Evolutionary conservation across 2,329 filamentous ascomycete species (phyloP).

Genomic region (Pyrenochaeta sp.): DNA sequence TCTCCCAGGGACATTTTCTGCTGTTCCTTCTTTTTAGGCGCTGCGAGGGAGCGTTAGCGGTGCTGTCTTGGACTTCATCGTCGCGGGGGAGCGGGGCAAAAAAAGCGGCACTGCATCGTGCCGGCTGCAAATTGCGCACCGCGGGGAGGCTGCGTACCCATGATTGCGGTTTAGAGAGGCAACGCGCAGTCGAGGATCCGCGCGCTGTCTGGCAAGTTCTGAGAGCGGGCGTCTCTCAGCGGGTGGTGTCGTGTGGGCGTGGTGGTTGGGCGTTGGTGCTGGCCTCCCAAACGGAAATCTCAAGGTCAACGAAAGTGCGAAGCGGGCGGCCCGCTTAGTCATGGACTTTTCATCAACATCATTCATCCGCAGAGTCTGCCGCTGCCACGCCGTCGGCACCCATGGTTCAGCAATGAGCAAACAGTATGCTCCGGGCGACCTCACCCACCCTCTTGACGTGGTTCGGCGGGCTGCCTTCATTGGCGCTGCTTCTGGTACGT

Average conservation of each 20-base stretch:
- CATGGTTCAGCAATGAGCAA: constrained; percentile 34
- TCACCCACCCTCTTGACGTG: constrained; percentile 39
- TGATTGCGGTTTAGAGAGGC: constrained; percentile 63
- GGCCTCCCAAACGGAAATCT: constrained; percentile 28
- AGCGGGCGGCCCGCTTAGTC: constrained; percentile 28
- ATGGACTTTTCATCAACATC: constrained; percentile 14
- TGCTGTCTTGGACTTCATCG: constrained; percentile 16
- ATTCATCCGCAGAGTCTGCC: constrained; percentile 10
- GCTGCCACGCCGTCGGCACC: constrained; percentile 9
- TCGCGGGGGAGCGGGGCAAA: constrained; percentile 34
- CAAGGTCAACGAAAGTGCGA: constrained; percentile 34
- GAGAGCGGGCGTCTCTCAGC: constrained; percentile 40
- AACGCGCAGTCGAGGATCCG: constrained; percentile 46
- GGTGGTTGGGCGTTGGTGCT: constrained; percentile 31
- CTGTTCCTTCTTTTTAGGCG: constrained; percentile 90
- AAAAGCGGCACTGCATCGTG: constrained; percentile 25
- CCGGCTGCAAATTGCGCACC: constrained; percentile 34
- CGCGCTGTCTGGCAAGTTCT: constrained; percentile 43
- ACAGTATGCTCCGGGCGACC: constrained; percentile 26
- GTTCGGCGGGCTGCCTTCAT: constrained; percentile 31
- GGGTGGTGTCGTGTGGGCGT: constrained; percentile 29
- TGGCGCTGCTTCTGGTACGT: constrained; percentile 42
- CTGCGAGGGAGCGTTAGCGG: constrained; percentile 64
- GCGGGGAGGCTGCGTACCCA: constrained; percentile 54
- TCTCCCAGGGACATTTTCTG: constrained; percentile 98